Evolutionary conservation across 192 early-diverging fungal genomes (phyloP).

Genomic region (Backusella luteola): DNA sequence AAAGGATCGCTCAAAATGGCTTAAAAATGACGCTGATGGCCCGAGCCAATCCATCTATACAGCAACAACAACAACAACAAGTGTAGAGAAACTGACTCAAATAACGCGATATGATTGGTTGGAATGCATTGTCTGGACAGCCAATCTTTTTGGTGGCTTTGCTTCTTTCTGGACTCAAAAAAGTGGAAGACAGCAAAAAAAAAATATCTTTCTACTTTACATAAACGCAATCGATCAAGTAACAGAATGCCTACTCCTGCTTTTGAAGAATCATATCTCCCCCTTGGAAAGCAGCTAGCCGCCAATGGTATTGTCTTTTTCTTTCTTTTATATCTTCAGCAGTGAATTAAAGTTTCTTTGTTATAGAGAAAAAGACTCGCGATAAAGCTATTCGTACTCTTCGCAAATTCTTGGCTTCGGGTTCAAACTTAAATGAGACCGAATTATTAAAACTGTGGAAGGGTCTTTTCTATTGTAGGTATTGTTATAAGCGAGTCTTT

Average conservation of each 20-base stretch:
- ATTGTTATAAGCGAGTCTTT: not conserved
- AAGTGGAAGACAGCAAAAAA: not conserved
- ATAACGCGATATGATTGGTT: not conserved
- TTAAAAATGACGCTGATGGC: too few relatives aligned
- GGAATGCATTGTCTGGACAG: not conserved
- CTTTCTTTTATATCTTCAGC: conserved; percentile 7
- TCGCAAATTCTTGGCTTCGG: conserved; percentile 50
- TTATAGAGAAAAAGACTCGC: conserved; percentile 67
- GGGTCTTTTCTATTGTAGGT: conserved; percentile 88
- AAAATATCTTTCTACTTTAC: not conserved
- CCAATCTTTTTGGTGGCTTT: not conserved
- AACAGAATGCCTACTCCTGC: not conserved
- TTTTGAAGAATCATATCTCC: conserved; percentile 25
- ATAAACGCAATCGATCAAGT: not conserved
- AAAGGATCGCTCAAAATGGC: too few relatives aligned
- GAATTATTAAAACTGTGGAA: conserved; percentile 89
- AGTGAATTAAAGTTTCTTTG: not conserved
- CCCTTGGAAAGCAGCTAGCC: conserved; percentile 67
- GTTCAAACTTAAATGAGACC: conserved; percentile 52
- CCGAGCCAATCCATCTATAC: too few relatives aligned
- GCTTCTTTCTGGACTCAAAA: not conserved
- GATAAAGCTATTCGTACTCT: conserved; percentile 70
- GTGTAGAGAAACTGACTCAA: not conserved
- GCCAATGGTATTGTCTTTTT: conserved; percentile 54
- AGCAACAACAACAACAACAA: too few relatives aligned